phyloP scores from a whole-genome alignment of 805 yeast genomes.

The Tetrapisispora phaffii region DNA sequence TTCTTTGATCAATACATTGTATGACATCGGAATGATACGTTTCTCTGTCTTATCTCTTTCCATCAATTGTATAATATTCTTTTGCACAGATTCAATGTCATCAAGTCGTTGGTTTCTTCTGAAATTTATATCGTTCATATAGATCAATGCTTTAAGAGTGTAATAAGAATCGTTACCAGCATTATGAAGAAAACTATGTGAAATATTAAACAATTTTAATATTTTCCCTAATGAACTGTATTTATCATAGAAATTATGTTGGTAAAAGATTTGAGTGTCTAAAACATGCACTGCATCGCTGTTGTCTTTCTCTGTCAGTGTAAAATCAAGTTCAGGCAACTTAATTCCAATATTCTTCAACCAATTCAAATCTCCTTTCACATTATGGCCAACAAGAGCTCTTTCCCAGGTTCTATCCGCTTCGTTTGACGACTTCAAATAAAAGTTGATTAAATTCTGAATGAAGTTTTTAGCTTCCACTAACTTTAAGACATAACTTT shows the following conservation, averaged over 20 bases:
- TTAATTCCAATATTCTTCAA: conserved; percentile 36
- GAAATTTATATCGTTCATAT: conserved; percentile 35
- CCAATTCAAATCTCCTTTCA: conserved; percentile 47
- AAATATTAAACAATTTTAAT: conserved; percentile 39
- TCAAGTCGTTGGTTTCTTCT: conserved; percentile 18
- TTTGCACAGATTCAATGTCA: conserved; percentile 13
- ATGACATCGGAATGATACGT: conserved; percentile 21
- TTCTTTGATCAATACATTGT: conserved; percentile 9
- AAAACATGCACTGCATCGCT: conserved; percentile 13
- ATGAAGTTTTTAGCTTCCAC: conserved; percentile 31
- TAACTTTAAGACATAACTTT: conserved; percentile 33
- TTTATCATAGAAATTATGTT: conserved; percentile 30
- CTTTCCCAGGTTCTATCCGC: conserved; percentile 23
- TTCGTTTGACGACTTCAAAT: conserved; percentile 27
- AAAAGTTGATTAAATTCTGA: conserved; percentile 36
- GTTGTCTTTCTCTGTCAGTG: background rate
- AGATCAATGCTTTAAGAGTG: conserved; percentile 42
- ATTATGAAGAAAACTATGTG: conserved; percentile 53
- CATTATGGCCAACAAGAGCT: conserved; percentile 50
- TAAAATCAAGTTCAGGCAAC: conserved; percentile 28
- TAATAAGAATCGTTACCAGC: conserved; percentile 65
- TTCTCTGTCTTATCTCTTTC: conserved; percentile 15
- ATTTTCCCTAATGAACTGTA: conserved; percentile 40
- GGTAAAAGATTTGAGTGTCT: conserved; percentile 43
- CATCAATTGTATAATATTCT: conserved; percentile 14